Base-by-base conservation (phyloP, 345 rosid genomes). In the Hypericum perforatum region DNA sequence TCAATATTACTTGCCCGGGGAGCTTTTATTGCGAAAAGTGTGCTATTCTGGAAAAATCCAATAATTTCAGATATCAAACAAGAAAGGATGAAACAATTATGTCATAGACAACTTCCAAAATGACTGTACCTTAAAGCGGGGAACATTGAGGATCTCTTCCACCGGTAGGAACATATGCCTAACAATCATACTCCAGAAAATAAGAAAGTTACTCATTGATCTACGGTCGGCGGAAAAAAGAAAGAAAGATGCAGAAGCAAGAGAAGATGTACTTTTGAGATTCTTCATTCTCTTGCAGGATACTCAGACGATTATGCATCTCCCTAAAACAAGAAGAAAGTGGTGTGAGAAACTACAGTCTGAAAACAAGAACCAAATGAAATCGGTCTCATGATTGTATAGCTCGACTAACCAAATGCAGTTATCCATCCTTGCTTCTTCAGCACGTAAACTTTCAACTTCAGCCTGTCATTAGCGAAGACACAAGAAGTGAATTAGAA, bases 1-100 rank as follows among this genome's bases (percentile, higher is more conserved):
- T 86, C 85, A 14, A 86, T 68, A 65, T 66, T 76, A 69, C 88
- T 75, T 58, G 80, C 80, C 63, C 60, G 68, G 61, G 91, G 95
- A 77, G 85, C 82, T 75, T 81, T 78, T 44, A 86, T 69, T 44
- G 81, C 84, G 50, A 86, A 55, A 45, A 82, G 65, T 38, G 82
- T 82, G 53, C 62, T 71, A 63, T 78, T 79, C 91, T 86, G 82
- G 38, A 38, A 59, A n/a, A 61, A 41, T 8, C 2, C 1, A 1
- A 22, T 22, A 4, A 22, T 22, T 22, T 22, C 32, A 22, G 32
- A 22, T 22, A 22, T 22, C 32, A 22, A 22, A 4, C 32, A 22
- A 22, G 32, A 48, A 41, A 38, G 42, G 16, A 39, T 49, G 16
- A 39, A 45, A 10, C 36, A 53, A 11, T 29, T 46, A 60, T 11